Base-by-base conservation (phyloP, 495 filamentous ascomycete species). In the Apodospora peruviana region DNA sequence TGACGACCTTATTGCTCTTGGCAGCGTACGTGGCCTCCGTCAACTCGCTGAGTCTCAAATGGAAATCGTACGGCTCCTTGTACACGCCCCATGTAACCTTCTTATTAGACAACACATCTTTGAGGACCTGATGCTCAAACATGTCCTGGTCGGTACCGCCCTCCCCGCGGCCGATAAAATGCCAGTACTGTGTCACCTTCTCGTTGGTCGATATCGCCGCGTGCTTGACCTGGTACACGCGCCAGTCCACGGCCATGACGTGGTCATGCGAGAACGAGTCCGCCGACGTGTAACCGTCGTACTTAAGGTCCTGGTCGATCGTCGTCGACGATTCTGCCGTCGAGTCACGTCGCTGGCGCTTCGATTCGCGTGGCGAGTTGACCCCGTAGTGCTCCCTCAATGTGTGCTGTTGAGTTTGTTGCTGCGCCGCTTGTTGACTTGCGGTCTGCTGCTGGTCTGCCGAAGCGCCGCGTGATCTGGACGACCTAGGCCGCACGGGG, bases 131-230 rank as follows among this genome's bases (percentile, higher is more conserved):
- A 54, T 76, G 73, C 60, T 76, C 72, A 18, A 74, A 67, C 34
- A 61, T 42, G 16, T 47, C 45, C 38, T 56, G 64, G 20, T 69
- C 62, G 12, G 32, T 52, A 32, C 59, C 62, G 8, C 38, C 48
- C 4, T 42, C 45, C 38, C 19, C 24, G 24, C 12, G 16, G 24
- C 36, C 50, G 42, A 68, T 24, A 63, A 64, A 76, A 46, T 72
- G 72, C 72, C 72, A 74, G 61, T 76, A 76, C 52, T 76, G 73
- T n/a, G 71, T 75, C 12, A 73, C 64, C 3, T 61, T 23, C 2
- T 57, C 43, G 50, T 66, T 69, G 22, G 62, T 74, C 3, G 71
- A 65, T 18, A 69, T 48, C 10, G 44, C 45, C 25, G 48, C 51
- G 24, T 66, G 67, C 62, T 72, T 72, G 53, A 76, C 67, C 48